Evolutionary conservation across 225 moss, liverwort and hornwort species (phyloP).

Genomic region (Climacium dendroides): DNA sequence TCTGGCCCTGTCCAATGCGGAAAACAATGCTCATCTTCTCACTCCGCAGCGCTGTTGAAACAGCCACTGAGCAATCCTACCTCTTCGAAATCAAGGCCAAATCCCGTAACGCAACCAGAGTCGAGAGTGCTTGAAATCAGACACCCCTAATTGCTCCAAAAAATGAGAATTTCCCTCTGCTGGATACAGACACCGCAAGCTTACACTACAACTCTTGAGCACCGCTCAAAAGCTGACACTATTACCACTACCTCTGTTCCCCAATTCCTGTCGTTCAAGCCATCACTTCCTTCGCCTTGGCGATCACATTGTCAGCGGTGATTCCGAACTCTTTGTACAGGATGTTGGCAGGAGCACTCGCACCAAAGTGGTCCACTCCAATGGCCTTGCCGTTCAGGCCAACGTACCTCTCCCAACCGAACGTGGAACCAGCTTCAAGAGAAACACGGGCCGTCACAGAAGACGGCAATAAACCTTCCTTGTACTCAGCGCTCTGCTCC

Average conservation of each 20-base stretch:
- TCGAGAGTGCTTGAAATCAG: neutral
- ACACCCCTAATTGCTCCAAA: neutral
- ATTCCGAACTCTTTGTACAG: conserved; percentile 82
- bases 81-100: neutral
- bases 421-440: conserved; percentile 75
- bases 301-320: conserved; percentile 51
- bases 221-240: neutral
- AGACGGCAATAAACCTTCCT: conserved; percentile 58
- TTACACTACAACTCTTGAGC: neutral
- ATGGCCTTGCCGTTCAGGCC: conserved; percentile 45
- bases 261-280: neutral
- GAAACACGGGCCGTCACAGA: conserved; percentile 76
- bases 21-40: neutral
- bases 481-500: conserved; percentile 89
- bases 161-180: neutral
- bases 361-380: conserved; percentile 79
- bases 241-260: neutral
- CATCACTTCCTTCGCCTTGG: conserved; percentile 66
- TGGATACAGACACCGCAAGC: neutral
- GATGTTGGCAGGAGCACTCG: conserved; percentile 50
- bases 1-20: neutral
- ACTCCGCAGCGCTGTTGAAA: neutral
- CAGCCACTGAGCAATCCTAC: neutral
- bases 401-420: conserved; percentile 73
- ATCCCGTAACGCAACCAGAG: neutral